A percentile compares a stretch with the other conserved stretches of the same genome.
Evolutionary conservation across 352 stramenopile species (phyloP).

Genomic region (Plasmopara muralis): DNA sequence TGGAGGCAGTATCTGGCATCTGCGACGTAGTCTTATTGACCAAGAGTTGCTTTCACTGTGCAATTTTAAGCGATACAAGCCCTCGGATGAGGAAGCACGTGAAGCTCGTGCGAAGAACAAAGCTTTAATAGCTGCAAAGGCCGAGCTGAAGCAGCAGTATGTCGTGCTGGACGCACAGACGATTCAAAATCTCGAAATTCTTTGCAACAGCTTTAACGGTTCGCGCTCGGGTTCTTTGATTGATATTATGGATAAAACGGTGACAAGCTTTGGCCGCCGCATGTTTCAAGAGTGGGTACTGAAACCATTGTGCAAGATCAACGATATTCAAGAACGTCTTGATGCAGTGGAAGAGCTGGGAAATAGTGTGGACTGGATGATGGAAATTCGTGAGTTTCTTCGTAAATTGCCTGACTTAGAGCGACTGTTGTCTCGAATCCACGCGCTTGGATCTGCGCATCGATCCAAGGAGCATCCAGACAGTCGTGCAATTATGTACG

Average conservation of each 20-base stretch:
- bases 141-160: conserved; percentile 73
- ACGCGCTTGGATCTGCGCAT: conserved; percentile 90
- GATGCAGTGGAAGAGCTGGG: conserved; percentile 96
- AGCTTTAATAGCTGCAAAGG: conserved; percentile 24
- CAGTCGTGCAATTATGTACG: conserved; percentile 97
- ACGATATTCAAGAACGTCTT: conserved; percentile 93
- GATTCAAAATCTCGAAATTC: conserved; percentile 95
- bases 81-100: conserved; percentile 56
- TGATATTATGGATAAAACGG: conserved; percentile 82
- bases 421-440: conserved; percentile 92
- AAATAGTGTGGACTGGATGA: conserved; percentile 51
- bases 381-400: conserved; percentile 81
- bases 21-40: conserved; percentile 76
- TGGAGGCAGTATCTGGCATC: conserved; percentile 71
- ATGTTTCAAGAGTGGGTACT: conserved; percentile 96
- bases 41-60: conserved; percentile 72
- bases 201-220: conserved; percentile 88
- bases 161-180: conserved; percentile 96
- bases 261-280: conserved; percentile 92
- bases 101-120: conserved; percentile 17
- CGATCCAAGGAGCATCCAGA: conserved; percentile 89
- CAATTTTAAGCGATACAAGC: conserved; percentile 76
- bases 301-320: conserved; percentile 91
- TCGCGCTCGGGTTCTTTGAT: conserved; percentile 89
- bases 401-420: conserved; percentile 94